Evolutionary conservation across 2,329 filamentous ascomycete genomes (phyloP), one percentile per base, ranked within the genome.

Genomic region (Fusarium cicatricum): DNA sequence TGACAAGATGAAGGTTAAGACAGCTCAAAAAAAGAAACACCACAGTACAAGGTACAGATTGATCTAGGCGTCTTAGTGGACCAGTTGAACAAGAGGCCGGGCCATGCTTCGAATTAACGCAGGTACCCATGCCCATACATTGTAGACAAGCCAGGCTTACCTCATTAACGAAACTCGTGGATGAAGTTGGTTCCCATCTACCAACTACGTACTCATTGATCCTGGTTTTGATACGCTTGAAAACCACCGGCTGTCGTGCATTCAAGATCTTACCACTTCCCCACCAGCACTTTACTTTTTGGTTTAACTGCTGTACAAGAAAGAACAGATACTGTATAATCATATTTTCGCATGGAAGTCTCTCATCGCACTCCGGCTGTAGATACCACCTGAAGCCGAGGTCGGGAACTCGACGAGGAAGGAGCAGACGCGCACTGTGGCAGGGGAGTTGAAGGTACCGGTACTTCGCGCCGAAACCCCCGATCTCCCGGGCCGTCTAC

Each of bases 401-500:
- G 39, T 45, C 44, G 46, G 48, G 47, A 45, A 51, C 41, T 32
- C 10, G 47, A 51, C 43, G 34, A 50, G 52, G 54, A 53, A 64
- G 51, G 48, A 53, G 55, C 44, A 42, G 14, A 43, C 40, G 45
- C 65, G 60, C 60, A 67, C 62, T 66, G 65, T 65, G 55, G 36
- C 56, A 65, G 53, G 56, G 52, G 52, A 57, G 43, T 29, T 36
- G 33, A 14, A 63, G 52, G 64, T 67, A 67, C 59, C 53, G 53
- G 55, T 67, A 67, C 64, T 57, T 62, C 48, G 53, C 41, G 29
- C 43, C 48, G 62, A 57, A 59, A 51, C 55, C 46, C 58, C 55
- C 52, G 64, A 60, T 65, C 60, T 60, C 57, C 41, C 64, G 23
- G 23, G 58, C 60, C 55, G 55, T 19, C 41, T 65, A n/a, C 59